Conservation (phyloP, 352 stramenopile genomes). For the Plasmopara halstedii region DNA sequence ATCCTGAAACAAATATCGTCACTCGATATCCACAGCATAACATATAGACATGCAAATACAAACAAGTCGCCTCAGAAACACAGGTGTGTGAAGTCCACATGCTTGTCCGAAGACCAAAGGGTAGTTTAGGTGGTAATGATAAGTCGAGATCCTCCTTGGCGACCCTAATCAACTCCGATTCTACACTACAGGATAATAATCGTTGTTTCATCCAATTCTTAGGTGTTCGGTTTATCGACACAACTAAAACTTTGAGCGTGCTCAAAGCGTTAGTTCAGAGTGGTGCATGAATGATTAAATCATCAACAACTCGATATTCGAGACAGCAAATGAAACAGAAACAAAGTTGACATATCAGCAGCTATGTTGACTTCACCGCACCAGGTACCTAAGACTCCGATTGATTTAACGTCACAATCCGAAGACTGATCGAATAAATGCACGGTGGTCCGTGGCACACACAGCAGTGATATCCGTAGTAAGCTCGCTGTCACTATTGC, state of each 20-base stretch:
- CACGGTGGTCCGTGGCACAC: constrained; percentile 3
- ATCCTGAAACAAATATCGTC: constrained; percentile 76
- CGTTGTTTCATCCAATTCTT: constrained; percentile 58
- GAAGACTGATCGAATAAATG: constrained; percentile 13
- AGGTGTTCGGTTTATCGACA: constrained; percentile 70
- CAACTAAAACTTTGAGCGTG: constrained; percentile 19
- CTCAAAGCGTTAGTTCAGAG: constrained; percentile 44
- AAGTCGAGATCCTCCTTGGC: constrained; percentile 53
- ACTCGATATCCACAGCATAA: constrained; percentile 16
- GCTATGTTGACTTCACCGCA: constrained; percentile 76
- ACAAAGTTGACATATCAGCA: constrained; percentile 43
- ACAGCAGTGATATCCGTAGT: constrained; percentile 75
- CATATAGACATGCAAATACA: constrained; percentile 7
- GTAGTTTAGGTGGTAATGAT: constrained; percentile 64
- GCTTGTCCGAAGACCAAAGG: constrained; percentile 77
- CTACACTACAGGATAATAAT: constrained; percentile 9
- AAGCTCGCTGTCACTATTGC: constrained; percentile 78
- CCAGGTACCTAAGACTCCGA: constrained; percentile 5
- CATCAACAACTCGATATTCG: constrained; percentile 50
- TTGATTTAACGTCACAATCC: constrained; percentile 6
- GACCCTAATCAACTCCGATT: constrained; percentile 12
- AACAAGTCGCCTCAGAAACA: constrained; percentile 79
- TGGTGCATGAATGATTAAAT: constrained; percentile 87
- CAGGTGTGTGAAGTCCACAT: constrained; percentile 82
- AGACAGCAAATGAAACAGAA: neutral